Percentiles rank a stretch among this genome's conserved stretches.
Conservation (phyloP, 208 protist species). For the Angomonas ambiguus region DNA sequence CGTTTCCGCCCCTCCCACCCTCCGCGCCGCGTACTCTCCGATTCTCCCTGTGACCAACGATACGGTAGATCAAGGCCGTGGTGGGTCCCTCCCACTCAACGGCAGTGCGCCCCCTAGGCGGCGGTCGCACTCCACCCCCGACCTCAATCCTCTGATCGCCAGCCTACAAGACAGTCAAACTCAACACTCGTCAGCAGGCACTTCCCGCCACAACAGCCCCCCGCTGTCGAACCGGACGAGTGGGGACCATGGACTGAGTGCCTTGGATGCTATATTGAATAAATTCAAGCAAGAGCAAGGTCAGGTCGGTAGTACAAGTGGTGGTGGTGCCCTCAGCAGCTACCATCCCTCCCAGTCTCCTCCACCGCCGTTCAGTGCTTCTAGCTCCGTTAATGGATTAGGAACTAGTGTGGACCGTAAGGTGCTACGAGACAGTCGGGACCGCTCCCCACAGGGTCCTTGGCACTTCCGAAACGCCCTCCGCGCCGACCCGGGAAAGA, state of each 20-base stretch:
- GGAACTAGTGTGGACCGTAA: not conserved
- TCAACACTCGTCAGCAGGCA: not conserved
- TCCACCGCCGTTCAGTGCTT: not conserved
- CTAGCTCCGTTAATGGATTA: not conserved
- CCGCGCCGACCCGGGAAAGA: not conserved
- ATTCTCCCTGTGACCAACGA: not conserved
- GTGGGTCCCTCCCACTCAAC: not conserved
- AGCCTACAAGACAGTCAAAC: not conserved
- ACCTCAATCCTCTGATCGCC: not conserved
- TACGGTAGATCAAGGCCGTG: not conserved
- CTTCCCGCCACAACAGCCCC: not conserved
- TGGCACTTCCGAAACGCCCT: not conserved
- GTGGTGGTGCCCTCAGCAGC: not conserved
- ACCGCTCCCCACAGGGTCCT: not conserved
- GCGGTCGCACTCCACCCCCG: not conserved
- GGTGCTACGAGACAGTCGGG: not conserved
- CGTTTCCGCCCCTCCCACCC: not conserved
- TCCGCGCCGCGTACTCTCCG: not conserved
- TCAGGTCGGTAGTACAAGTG: not conserved
- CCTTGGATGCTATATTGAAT: conserved; percentile 2
- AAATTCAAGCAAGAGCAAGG: not conserved
- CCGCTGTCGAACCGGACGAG: not conserved
- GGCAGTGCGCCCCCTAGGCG: not conserved
- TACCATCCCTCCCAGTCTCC: not conserved
- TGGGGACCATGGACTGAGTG: no score